Evolutionary conservation across 169 alveolate genomes (phyloP).

Genomic region (Fabrea salina): DNA sequence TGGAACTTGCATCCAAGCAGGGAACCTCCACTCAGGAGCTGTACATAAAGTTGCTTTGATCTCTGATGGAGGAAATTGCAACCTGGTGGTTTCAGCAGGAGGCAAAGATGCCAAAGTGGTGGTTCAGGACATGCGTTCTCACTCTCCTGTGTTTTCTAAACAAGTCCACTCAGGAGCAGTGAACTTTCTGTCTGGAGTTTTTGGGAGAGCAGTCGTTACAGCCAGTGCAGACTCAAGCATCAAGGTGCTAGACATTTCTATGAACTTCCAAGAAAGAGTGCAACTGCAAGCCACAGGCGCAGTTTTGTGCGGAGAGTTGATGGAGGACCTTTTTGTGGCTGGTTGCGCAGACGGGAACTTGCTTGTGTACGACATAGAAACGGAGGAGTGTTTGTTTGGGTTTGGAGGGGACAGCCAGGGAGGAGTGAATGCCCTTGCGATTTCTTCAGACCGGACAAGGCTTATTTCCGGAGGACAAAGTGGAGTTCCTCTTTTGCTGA

Average conservation of each 20-base stretch:
- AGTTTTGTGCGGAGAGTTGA: constrained; percentile 71
- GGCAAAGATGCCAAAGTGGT: constrained; percentile 65
- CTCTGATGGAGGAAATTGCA: constrained; percentile 60
- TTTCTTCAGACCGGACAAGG: constrained; percentile 51
- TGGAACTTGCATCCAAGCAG: constrained; percentile 49
- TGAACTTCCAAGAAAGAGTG: constrained; percentile 47
- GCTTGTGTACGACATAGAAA: constrained; percentile 61
- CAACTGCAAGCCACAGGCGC: constrained; percentile 66
- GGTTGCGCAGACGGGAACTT: constrained; percentile 83
- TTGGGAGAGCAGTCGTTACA: constrained; percentile 57
- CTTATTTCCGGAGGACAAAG: constrained; percentile 74
- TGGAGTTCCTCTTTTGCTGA: constrained; percentile 41
- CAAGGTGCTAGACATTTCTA: constrained; percentile 52
- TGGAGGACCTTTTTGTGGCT: constrained; percentile 58
- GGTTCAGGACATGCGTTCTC: constrained; percentile 68
- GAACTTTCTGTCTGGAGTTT: constrained; percentile 50
- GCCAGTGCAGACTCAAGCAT: constrained; percentile 72
- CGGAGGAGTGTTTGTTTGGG: constrained; percentile 71
- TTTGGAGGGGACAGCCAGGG: constrained; percentile 77
- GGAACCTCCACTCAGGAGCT: constrained; percentile 60
- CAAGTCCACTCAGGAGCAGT: constrained; percentile 71
- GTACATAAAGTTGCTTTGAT: constrained; percentile 60
- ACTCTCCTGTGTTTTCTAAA: constrained; percentile 42
- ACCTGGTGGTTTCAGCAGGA: constrained; percentile 64
- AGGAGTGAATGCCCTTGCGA: constrained; percentile 61